Percentiles rank a stretch among this genome's conserved stretches.
Conservation (phyloP, 139 green algal species). For the Haematococcus lacustris region DNA sequence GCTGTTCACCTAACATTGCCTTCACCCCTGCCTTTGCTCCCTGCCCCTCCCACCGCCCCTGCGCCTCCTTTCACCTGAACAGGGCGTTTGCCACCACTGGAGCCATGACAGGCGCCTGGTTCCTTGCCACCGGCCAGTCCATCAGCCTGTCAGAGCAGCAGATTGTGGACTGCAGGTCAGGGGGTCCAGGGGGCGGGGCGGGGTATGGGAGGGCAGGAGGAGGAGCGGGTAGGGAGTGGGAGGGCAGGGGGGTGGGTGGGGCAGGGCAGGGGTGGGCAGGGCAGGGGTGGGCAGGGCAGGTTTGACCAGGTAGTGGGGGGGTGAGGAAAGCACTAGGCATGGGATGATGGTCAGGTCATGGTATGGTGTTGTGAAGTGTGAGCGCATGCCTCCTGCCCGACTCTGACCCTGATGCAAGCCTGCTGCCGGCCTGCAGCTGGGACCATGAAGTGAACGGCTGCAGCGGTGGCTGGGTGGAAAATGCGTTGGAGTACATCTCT, state of each 20-base stretch:
- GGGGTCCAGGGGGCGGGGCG: no score
- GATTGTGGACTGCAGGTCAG: constrained; percentile 53
- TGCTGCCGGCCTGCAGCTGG: constrained; percentile 57
- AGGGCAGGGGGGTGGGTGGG: constrained; percentile 13
- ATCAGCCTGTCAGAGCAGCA: constrained; percentile 56
- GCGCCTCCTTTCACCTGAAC: no score
- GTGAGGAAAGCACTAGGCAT: no score
- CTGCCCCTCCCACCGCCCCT: no score
- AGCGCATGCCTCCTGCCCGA: no score
- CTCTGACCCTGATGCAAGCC: no score
- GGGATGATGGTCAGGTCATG: no score
- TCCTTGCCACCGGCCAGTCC: constrained; percentile 36
- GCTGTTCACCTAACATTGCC: no score
- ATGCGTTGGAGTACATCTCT: constrained; percentile 24
- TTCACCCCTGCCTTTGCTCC: no score
- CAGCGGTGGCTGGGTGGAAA: constrained; percentile 22
- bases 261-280: neutral
- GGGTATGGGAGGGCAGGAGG: no score
- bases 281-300: neutral
- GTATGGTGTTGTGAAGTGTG: no score
- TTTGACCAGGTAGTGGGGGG: no score
- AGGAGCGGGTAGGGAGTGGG: constrained; percentile 29
- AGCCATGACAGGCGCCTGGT: constrained; percentile 42
- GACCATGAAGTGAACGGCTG: constrained; percentile 12
- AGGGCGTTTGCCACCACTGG: constrained; percentile 27